Base-by-base conservation (phyloP, 495 filamentous ascomycete species). In the Penicillium salamii region DNA sequence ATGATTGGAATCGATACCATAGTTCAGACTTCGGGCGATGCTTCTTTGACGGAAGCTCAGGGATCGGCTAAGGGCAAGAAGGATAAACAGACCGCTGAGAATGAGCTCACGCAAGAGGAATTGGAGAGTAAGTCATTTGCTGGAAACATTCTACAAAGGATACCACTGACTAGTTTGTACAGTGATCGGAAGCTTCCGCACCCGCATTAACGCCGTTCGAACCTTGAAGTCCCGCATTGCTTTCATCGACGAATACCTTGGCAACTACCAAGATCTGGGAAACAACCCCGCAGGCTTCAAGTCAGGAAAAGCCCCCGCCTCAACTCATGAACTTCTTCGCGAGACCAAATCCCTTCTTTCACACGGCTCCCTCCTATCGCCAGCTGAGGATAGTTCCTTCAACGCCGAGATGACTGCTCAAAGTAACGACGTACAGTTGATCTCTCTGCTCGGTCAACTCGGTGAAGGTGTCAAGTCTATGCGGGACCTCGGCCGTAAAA, bases 1-100 rank as follows among this genome's bases (percentile, higher is more conserved):
- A 97, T 97, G 91, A 97, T 99, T 57, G 83, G 84, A 32, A 85
- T 98, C 56, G 89, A 97, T 57, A 92, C 89, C 50, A 87, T 98
- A 23, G 91, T 91, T 1, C 80, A 85, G 39, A 86, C 85, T 19
- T 89, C 85, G 20, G 87, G 84, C 1, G 91, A 89, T 57, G 93
- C 92, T 13, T 80, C 84, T 12, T 33, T 47, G 37, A 49, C 23
- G 42, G 58, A 17, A n/a, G 18, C 29, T 19, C 52, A 55, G n/a
- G 35, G 35, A 17, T 13, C 52, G 15, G 15, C 63, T 52, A 42
- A 40, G 19, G 43, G 41, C 21, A 71, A 38, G 54, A 71, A 69
- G 40, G 76, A 53, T 53, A 64, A 39, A 68, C 69, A 55, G 58
- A 59, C 20, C 65, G 56, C 29, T 41, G 54, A 21, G 63, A 75